phyloP scores from a whole-genome alignment of 140 eudicot genomes.

The Anethum foeniculum region DNA sequence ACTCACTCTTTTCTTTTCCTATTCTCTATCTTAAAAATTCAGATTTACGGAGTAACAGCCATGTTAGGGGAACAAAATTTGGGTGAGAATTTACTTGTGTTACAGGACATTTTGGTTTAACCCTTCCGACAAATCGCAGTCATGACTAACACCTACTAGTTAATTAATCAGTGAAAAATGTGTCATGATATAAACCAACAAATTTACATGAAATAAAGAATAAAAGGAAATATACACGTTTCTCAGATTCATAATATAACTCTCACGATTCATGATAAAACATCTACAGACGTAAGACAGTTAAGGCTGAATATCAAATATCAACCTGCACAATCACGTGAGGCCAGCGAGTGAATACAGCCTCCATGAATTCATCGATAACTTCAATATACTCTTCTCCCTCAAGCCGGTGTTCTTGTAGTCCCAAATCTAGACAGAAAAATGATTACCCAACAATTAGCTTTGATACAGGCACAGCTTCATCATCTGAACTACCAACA shows the following conservation, averaged over 20 bases:
- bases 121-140: neutral
- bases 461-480: neutral
- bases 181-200: neutral
- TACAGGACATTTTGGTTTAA: neutral
- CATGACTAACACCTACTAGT: neutral
- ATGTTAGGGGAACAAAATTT: neutral
- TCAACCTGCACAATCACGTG: conserved; percentile 90
- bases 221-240: neutral
- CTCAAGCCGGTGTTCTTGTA: conserved; percentile 93
- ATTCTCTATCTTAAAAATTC: neutral
- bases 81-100: neutral
- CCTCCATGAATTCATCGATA: conserved; percentile 95
- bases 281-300: neutral
- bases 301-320: conserved; percentile 9
- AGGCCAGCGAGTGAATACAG: conserved; percentile 97
- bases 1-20: neutral
- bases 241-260: too few species aligned
- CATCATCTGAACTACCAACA: neutral
- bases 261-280: neutral
- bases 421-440: conserved; percentile 71
- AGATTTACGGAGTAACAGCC: neutral
- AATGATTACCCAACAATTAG: conserved; percentile 8
- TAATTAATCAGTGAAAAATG: neutral
- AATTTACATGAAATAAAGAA: neutral
- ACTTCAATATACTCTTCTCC: conserved; percentile 91